Percentiles rank a stretch among this genome's conserved stretches.
Conservation (phyloP, 805 yeast genomes). For the Candida insectalens region DNA sequence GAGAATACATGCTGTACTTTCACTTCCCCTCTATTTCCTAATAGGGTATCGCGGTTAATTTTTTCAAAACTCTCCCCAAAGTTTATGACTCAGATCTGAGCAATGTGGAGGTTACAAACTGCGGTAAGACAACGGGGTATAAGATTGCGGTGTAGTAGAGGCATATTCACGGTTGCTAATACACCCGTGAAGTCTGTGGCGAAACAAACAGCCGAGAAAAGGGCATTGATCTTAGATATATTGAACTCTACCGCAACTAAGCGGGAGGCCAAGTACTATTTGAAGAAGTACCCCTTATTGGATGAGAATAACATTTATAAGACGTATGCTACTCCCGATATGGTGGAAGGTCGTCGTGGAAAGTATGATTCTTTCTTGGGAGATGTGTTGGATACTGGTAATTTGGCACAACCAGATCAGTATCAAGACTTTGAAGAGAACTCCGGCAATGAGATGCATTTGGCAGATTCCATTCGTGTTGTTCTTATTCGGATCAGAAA, state of each 20-base stretch:
- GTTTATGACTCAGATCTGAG: too few species aligned
- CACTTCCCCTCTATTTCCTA: too few species aligned
- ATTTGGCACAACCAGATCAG: conserved; percentile 2
- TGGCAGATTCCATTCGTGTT: conserved; percentile 34
- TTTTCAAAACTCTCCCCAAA: too few species aligned
- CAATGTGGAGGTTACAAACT: too few species aligned
- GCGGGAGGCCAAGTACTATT: conserved; percentile 78
- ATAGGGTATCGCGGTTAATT: too few species aligned
- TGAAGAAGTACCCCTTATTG: conserved; percentile 55
- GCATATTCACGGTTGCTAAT: too few species aligned
- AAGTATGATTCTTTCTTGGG: conserved; percentile 27
- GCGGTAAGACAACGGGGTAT: too few species aligned
- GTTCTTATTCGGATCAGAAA: conserved; percentile 47
- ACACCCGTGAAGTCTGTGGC: too few species aligned
- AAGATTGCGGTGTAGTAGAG: too few species aligned
- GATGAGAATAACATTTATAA: conserved; percentile 24
- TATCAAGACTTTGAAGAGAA: neutral
- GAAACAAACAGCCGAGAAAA: conserved; percentile 35
- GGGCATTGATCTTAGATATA: conserved; percentile 73
- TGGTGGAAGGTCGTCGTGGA: neutral
- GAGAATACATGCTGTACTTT: too few species aligned
- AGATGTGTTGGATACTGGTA: conserved; percentile 10
- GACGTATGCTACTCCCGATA: conserved; percentile 1
- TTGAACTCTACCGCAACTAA: conserved; percentile 87
- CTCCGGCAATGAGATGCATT: conserved; percentile 16